Percentiles rank a stretch among this genome's conserved stretches.
These are phyloP conservation scores for Patellifolia procumbens DNA, from an alignment of 179 eudicot genomes.

Conservation along the genomic window DNA sequence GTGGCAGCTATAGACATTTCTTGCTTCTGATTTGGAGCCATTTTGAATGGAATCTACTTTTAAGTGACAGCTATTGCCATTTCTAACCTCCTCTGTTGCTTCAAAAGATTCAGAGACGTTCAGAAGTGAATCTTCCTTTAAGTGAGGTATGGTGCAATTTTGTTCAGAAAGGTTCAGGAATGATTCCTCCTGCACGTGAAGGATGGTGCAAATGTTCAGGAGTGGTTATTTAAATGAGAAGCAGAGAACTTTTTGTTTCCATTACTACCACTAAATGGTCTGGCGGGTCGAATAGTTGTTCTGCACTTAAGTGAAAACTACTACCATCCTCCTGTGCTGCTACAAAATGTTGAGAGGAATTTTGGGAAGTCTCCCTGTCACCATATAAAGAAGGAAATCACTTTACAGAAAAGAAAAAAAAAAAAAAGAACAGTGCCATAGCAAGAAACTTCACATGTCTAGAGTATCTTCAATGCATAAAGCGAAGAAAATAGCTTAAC, in stretches of 20 bases:
- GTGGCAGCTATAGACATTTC: slow-evolving; percentile 1
- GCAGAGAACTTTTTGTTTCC: neutral
- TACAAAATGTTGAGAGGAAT: slow-evolving; percentile 9
- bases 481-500: neutral
- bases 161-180: neutral
- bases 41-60: slow-evolving; percentile 11
- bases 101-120: neutral
- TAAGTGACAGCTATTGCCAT: neutral
- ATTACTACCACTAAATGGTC: slow-evolving; percentile 2
- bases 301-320: slow-evolving; percentile 10
- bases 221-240: neutral
- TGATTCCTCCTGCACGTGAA: neutral
- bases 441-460: neutral
- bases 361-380: slow-evolving; percentile 26
- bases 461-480: neutral
- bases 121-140: neutral
- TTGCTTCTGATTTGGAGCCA: slow-evolving; percentile 4
- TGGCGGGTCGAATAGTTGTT: slow-evolving; percentile 13
- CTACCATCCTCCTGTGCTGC: slow-evolving; percentile 17
- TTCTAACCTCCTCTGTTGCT: slow-evolving; percentile 2
- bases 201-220: neutral
- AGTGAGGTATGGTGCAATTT: neutral
- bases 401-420: no score
- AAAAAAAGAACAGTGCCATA: neutral
- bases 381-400: slow-evolving; percentile 15